Evolutionary conservation across 148 eudicot genomes (phyloP), one percentile per base, ranked within the genome.

Genomic region (Polygonum maritimum): DNA sequence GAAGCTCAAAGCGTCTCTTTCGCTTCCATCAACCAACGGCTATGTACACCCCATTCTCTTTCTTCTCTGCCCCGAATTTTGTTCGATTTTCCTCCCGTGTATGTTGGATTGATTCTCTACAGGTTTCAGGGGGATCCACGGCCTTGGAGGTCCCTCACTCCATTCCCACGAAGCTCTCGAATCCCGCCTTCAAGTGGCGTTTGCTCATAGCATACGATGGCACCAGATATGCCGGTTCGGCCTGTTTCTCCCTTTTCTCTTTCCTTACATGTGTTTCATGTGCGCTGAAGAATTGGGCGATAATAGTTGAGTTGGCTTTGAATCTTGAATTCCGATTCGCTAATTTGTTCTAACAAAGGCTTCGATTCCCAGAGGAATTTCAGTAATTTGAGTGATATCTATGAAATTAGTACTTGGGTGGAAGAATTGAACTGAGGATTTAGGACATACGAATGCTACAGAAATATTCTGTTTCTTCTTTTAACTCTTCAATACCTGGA

Each of bases 151-250:
- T 74, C 22, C 1, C 69, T 58, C 22, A 65, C 16, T 63, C 79
- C 69, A 26, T 14, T 80, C 35, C 19, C n/a, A 72, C 58, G 19
- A 71, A 76, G 54, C 85, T 82, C 48, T 33, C 78, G 19, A 21
- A 58, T 55, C 77, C 81, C 13, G 36, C 41, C 74, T 82, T 49
- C 63, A 93, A 91, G 74, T 91, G 98, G 98, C 88, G 98, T 18
- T 80, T 84, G 47, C 76, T 84, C 3, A 84, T 84, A 45, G 75
- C 86, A 26, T 84, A 84, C 81, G 86, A 84, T 74, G 86, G 84
- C 48, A 76, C 86, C 79, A 76, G 77, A 60, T 84, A 81, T 60
- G 75, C 86, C 62, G 86, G 86, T 84, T 57, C 38, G 81, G 63
- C 6, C 14, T 40, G 47, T 48, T n/a, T 47, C 10, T 12, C 5